phyloP scores from a whole-genome alignment of 1,284 basidiomycete genomes.

The Leccinum holopus region DNA sequence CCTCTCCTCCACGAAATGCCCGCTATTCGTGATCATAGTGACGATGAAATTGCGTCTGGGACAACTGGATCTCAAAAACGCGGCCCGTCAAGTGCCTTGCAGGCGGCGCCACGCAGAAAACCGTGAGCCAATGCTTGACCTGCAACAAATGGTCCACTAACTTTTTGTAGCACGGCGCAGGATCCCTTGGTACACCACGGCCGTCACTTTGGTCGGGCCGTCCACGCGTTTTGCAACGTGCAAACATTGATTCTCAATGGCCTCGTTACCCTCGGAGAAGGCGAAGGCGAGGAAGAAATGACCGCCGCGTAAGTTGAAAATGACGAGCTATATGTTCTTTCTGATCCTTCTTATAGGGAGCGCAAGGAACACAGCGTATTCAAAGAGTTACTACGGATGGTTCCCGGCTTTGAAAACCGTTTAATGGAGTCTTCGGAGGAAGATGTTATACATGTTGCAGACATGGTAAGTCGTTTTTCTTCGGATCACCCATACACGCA shows the following conservation, averaged over 20 bases:
- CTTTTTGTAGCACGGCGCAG: neutral
- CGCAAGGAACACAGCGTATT: neutral
- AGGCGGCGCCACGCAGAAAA: neutral
- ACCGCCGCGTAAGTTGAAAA: neutral
- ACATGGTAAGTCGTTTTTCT: neutral
- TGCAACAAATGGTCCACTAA: neutral
- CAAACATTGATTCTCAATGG: neutral
- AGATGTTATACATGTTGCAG: neutral
- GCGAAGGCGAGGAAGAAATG: neutral
- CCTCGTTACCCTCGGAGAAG: neutral
- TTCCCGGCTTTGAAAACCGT: neutral
- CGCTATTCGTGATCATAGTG: neutral
- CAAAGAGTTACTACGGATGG: neutral
- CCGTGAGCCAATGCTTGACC: neutral
- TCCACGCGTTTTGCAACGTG: neutral
- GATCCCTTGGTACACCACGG: neutral
- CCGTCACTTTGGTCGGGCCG: neutral
- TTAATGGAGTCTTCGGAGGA: neutral
- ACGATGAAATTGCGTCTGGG: neutral
- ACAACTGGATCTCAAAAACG: neutral
- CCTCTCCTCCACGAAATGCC: neutral
- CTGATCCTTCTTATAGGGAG: neutral
- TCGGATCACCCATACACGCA: neutral
- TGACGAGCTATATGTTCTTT: neutral
- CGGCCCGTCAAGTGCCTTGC: neutral